A percentile compares a stretch with the other conserved stretches of the same genome.
These are phyloP conservation scores for Pseudohalonectria lignicola DNA, from an alignment of 2,329 filamentous ascomycete genomes.

Conservation along the genomic window DNA sequence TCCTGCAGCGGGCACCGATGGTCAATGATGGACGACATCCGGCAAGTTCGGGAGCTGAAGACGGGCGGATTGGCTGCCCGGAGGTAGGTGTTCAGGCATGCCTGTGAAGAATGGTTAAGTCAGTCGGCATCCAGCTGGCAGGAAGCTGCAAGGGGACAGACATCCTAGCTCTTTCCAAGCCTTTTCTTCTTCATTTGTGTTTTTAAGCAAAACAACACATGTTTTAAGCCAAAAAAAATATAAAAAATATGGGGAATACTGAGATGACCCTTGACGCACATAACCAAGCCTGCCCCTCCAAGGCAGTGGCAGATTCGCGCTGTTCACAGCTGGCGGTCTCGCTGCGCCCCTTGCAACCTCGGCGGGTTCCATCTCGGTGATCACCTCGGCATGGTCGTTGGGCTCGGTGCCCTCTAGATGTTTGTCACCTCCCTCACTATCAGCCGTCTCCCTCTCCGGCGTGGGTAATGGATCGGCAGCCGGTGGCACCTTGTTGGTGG, in stretches of 20 bases:
- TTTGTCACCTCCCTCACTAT: too few species aligned
- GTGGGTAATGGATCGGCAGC: conserved; percentile 11
- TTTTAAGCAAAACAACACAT: too few species aligned
- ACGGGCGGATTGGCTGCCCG: conserved; percentile 71
- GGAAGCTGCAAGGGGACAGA: too few species aligned
- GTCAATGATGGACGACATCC: conserved; percentile 81
- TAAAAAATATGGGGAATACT: too few species aligned
- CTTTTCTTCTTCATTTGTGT: too few species aligned
- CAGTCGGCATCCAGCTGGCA: too few species aligned
- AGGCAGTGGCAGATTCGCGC: conserved; percentile 70
- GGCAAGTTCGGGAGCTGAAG: conserved; percentile 84
- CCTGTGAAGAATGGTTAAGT: conserved; percentile 40
- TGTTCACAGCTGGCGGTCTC: conserved; percentile 70
- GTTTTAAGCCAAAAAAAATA: too few species aligned
- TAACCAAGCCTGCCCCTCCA: conserved; percentile 88
- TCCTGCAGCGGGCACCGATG: conserved; percentile 74
- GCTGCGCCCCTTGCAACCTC: conserved; percentile 22
- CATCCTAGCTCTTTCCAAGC: not conserved
- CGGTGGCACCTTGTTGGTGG: conserved; percentile 4
- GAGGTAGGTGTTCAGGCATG: conserved; percentile 87
- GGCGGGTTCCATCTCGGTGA: conserved; percentile 5
- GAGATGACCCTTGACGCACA: conserved; percentile 54
- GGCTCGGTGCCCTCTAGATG: too few species aligned
- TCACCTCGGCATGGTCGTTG: conserved; percentile 3
- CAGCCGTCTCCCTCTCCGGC: conserved; percentile 12